These are phyloP conservation scores for Dimocarpus longan DNA, from an alignment of 345 rosid species.

Conservation along the genomic window DNA sequence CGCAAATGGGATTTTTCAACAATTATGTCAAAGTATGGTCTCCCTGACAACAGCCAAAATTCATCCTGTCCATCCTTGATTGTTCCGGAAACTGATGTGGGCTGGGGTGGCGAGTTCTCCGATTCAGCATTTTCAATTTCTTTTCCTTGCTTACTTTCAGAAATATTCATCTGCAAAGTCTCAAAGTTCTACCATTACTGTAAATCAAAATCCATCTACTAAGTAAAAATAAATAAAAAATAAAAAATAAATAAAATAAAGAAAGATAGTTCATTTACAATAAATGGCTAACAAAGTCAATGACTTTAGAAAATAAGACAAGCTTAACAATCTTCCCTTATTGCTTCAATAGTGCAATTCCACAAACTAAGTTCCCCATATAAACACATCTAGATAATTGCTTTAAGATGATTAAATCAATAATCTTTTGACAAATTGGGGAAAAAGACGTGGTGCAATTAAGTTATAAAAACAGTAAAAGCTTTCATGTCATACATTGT, in stretches of 20 bases:
- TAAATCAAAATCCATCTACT: background rate
- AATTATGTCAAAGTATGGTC: conserved; percentile 28
- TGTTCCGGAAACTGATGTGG: background rate
- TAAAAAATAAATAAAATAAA: background rate
- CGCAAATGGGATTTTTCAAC: conserved; percentile 19
- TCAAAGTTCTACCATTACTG: background rate
- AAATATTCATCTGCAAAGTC: conserved; percentile 4
- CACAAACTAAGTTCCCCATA: background rate
- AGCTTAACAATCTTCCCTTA: background rate
- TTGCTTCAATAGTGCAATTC: background rate
- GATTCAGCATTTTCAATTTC: background rate
- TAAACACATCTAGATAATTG: background rate
- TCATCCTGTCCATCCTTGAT: conserved; percentile 21
- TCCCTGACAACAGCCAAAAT: conserved; percentile 33
- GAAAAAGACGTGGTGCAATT: background rate
- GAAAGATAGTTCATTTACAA: background rate
- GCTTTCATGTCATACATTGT: background rate
- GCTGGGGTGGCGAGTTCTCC: background rate
- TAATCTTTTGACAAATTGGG: background rate
- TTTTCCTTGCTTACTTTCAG: background rate
- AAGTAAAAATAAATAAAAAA: background rate
- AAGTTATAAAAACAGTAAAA: background rate
- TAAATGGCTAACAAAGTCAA: background rate
- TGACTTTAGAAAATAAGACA: background rate
- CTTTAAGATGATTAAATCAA: background rate